These are phyloP conservation scores for Globisporangium cystogenes DNA, from an alignment of 352 stramenopile species.

Conservation along the genomic window DNA sequence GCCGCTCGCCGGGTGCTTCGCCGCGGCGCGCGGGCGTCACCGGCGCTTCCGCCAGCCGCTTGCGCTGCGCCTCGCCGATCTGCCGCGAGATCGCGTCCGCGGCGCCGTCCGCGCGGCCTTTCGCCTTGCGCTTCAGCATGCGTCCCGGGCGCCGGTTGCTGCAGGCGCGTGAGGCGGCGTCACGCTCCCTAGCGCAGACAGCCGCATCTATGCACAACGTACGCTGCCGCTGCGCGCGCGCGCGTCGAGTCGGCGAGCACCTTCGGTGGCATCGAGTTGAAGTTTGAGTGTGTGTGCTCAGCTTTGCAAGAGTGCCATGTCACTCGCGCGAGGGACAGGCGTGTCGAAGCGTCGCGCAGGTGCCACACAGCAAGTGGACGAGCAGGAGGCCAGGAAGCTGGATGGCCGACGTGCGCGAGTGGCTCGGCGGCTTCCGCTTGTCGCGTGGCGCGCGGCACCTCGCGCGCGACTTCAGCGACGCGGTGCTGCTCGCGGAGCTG, in stretches of 20 bases:
- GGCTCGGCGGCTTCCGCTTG: conserved; percentile 37
- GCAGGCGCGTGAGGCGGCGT: background rate
- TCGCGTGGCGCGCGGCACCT: conserved; percentile 31
- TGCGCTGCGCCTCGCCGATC: background rate
- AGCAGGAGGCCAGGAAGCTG: too few species aligned
- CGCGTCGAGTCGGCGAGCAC: conserved; percentile 7
- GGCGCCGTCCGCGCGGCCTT: background rate
- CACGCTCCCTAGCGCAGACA: too few species aligned
- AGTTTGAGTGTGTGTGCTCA: background rate
- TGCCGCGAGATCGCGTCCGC: background rate
- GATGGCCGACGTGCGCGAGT: conserved; percentile 32
- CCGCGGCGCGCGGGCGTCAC: background rate
- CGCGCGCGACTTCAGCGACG: conserved; percentile 47
- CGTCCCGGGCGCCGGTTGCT: background rate
- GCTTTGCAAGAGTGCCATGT: too few species aligned
- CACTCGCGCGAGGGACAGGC: too few species aligned
- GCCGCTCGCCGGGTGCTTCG: background rate
- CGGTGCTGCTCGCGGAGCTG: conserved; percentile 43
- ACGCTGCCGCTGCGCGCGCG: background rate
- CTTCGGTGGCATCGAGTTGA: background rate
- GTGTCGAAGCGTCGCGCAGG: background rate
- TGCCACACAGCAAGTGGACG: too few species aligned
- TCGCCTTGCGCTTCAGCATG: background rate
- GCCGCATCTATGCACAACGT: background rate
- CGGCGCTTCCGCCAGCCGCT: background rate